Percentiles rank a stretch among this genome's conserved stretches.
phyloP scores from a whole-genome alignment of 306 rosid genomes.

The Lupinus albus region DNA sequence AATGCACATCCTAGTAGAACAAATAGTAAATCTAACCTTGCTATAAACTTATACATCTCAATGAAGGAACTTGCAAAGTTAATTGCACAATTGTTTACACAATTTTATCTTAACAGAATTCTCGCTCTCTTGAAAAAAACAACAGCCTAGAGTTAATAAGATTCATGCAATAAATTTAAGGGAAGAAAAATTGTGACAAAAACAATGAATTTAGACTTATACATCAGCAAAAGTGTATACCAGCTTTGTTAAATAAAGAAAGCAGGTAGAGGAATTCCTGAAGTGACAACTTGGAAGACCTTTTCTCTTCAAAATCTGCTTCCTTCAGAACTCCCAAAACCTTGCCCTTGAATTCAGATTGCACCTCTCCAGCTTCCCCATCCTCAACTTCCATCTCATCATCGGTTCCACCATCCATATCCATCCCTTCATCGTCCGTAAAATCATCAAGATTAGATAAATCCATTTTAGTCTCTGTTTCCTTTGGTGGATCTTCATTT shows the following conservation, averaged over 20 bases:
- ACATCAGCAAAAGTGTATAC: constrained; percentile 74
- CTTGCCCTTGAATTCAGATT: constrained; percentile 80
- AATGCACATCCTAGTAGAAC: constrained; percentile 12
- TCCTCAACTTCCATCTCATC: constrained; percentile 69
- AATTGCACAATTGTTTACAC: neutral
- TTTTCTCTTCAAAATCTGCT: constrained; percentile 83
- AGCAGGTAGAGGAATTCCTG: constrained; percentile 79
- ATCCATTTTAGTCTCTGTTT: constrained; percentile 39
- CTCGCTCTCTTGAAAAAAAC: neutral
- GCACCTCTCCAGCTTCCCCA: constrained; percentile 56
- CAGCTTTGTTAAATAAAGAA: constrained; percentile 78
- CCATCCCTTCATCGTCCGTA: constrained; percentile 54
- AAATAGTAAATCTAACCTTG: neutral
- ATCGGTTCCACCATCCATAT: constrained; percentile 57
- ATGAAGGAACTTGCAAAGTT: constrained; percentile 1
- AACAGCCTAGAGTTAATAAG: neutral
- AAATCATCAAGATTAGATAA: constrained; percentile 45
- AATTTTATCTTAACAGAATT: neutral
- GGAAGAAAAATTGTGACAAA: neutral
- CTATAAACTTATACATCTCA: neutral
- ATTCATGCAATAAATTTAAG: neutral
- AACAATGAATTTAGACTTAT: neutral
- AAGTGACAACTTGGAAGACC: constrained; percentile 81
- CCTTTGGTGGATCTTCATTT: constrained; percentile 48
- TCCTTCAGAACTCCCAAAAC: constrained; percentile 75